Evolutionary conservation across 148 eudicot species (phyloP), one percentile per base, ranked within the genome.

Genomic region (Rhododendron henanense): DNA sequence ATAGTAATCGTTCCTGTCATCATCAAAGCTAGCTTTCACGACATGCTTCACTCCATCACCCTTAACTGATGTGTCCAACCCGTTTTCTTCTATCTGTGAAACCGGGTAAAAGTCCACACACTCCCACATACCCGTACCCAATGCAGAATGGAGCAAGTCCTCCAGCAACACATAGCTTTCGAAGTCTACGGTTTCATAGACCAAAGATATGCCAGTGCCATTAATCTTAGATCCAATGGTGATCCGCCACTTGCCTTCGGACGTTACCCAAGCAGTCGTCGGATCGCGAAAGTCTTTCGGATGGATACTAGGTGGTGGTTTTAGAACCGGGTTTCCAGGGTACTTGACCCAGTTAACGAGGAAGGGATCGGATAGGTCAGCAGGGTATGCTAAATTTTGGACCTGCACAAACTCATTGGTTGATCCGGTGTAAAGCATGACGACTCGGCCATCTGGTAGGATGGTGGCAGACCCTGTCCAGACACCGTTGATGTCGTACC

Each of bases 121-220:
- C 88, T 95, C 98, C 98, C 98, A 95, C 97, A 95, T 95, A 57
- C 98, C 98, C 59, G 97, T 94, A 23, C 92, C 92, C n/a, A 88
- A 86, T 0, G 93, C 95, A 2, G 67, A 88, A 57, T 95, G 98
- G 57, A 95, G 87, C 48, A 87, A 81, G 10, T 87, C 91, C 9
- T 91, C 86, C 61, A 88, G 47, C 16, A 95, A 88, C 81, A 89
- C 90, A 21, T 23, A 95, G 57, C 28, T 79, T 65, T 84, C 89
- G 74, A 95, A 94, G 81, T 95, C 91, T 11, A 57, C 67, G 2
- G 98, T 95, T 23, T 95, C 98, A 33, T 95, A 95, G 3, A 95
- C 94, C 5, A 94, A 79, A 4, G 97, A 83, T 35, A 95, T 88
- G 31, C 98, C 98, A 0, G 94, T 92, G 50, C 87, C 88, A 83